These are phyloP conservation scores for Tricholoma sp. DNA, from an alignment of 768 basidiomycete species.

Conservation along the genomic window DNA sequence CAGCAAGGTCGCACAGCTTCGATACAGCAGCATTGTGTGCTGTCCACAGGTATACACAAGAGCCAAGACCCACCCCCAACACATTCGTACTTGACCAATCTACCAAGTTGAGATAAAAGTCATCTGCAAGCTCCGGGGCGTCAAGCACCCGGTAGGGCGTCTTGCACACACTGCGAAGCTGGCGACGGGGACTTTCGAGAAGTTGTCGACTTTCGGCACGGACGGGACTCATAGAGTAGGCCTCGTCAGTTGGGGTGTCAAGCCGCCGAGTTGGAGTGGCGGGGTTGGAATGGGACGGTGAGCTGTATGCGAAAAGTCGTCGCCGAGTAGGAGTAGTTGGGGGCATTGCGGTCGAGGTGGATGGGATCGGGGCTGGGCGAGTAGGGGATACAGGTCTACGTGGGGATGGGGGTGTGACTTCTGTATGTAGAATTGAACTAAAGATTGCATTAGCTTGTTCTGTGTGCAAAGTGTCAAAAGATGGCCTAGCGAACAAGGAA, in stretches of 20 bases:
- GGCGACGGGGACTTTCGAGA: constrained; percentile 78
- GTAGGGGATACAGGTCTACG: constrained; percentile 58
- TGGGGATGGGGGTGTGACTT: constrained; percentile 71
- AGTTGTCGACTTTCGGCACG: constrained; percentile 76
- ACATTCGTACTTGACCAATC: constrained; percentile 97
- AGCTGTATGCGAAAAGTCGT: constrained; percentile 65
- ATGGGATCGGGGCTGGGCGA: constrained; percentile 36
- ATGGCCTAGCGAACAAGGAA: neutral
- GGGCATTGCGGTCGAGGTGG: constrained; percentile 33
- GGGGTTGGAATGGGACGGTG: constrained; percentile 53
- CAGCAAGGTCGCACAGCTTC: constrained; percentile 79
- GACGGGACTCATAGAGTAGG: constrained; percentile 88
- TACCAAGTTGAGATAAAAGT: constrained; percentile 97
- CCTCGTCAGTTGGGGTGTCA: constrained; percentile 82
- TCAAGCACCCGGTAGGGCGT: constrained; percentile 97
- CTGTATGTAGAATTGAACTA: constrained; percentile 67
- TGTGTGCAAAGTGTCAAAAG: constrained; percentile 19
- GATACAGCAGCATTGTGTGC: constrained; percentile 90
- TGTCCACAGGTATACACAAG: constrained; percentile 96
- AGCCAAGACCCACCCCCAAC: constrained; percentile 86
- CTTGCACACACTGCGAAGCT: constrained; percentile 81
- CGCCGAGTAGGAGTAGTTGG: constrained; percentile 50
- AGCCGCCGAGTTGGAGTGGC: constrained; percentile 55
- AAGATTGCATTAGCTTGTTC: constrained; percentile 86
- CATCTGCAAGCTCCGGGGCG: constrained; percentile 94